A percentile compares a stretch with the other conserved stretches of the same genome.
phyloP scores from a whole-genome alignment of 2,329 filamentous ascomycete genomes.

The Arthrinium phaeospermum region DNA sequence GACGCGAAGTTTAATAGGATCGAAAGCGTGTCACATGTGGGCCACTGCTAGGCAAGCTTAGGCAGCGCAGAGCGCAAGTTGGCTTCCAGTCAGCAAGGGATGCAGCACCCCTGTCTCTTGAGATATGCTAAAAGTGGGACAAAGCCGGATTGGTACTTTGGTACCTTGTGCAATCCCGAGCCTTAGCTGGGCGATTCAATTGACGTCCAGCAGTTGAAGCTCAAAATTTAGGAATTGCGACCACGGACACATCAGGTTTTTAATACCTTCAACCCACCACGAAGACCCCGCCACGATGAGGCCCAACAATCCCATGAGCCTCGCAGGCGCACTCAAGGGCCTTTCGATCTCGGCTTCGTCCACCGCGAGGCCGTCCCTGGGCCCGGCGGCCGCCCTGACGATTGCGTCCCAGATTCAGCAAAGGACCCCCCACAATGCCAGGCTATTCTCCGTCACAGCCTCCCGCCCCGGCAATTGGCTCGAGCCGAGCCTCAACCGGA shows the following conservation, averaged over 20 bases:
- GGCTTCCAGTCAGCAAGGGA: too few relatives aligned
- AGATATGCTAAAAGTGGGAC: not conserved
- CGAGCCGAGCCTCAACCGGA: slow-evolving; percentile 74
- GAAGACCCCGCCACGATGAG: slow-evolving; percentile 48
- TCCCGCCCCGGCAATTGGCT: slow-evolving; percentile 75
- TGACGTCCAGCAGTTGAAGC: slow-evolving; percentile 24
- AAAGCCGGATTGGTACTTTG: slow-evolving; percentile 8
- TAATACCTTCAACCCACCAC: slow-evolving; percentile 3
- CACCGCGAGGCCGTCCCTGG: slow-evolving; percentile 44
- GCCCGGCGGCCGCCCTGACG: slow-evolving; percentile 31
- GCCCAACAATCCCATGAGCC: slow-evolving; percentile 48
- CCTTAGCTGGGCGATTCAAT: not conserved
- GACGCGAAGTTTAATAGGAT: slow-evolving; percentile 22
- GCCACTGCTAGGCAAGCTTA: not conserved
- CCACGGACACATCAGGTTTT: not conserved
- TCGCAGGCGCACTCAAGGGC: slow-evolving; percentile 57
- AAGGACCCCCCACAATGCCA: slow-evolving; percentile 50
- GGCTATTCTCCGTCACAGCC: slow-evolving; percentile 76
- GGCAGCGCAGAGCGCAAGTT: slow-evolving; percentile 1
- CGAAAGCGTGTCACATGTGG: not conserved
- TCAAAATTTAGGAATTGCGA: slow-evolving; percentile 18
- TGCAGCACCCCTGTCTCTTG: too few relatives aligned
- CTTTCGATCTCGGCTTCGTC: slow-evolving; percentile 52
- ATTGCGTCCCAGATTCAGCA: slow-evolving; percentile 1
- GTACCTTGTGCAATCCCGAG: not conserved